phyloP scores from a whole-genome alignment of 495 filamentous ascomycete species.

The Astrothelium subdiscretum region DNA sequence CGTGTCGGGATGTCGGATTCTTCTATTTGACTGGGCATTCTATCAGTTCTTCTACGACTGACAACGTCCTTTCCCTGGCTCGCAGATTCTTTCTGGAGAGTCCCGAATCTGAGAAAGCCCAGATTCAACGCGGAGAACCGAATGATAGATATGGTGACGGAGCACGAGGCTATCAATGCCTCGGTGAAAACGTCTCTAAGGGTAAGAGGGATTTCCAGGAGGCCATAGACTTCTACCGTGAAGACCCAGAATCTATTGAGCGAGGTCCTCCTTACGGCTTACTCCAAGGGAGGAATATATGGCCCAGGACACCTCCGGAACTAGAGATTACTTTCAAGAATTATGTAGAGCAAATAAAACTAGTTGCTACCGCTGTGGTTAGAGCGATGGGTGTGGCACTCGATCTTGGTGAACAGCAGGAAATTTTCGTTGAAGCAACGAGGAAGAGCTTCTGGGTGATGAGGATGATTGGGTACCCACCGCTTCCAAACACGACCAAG shows the following conservation, averaged over 20 bases:
- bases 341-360: conserved; percentile 16
- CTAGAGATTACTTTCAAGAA: conserved; percentile 15
- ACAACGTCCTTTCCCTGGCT: conserved; percentile 19
- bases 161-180: conserved; percentile 24
- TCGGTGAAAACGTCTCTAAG: conserved; percentile 23
- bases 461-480: conserved; percentile 22
- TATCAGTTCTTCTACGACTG: conserved; percentile 14
- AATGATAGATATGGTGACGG: conserved; percentile 16
- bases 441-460: conserved; percentile 22
- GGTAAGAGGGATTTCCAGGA: conserved; percentile 20
- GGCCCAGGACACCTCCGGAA: conserved; percentile 16
- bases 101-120: conserved; percentile 16
- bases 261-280: conserved; percentile 7
- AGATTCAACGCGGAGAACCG: conserved; percentile 18
- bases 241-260: conserved; percentile 6
- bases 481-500: background rate
- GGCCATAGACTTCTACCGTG: conserved; percentile 24
- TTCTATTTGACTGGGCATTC: conserved; percentile 29
- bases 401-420: conserved; percentile 15
- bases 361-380: conserved; percentile 17
- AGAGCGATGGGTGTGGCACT: conserved; percentile 21
- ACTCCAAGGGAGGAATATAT: conserved; percentile 23
- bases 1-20: conserved; percentile 23
- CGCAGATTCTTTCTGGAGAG: conserved; percentile 22
- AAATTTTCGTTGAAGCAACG: conserved; percentile 17